A percentile compares a stretch with the other conserved stretches of the same genome.
These are phyloP conservation scores for Sporobolomyces roseus DNA, from an alignment of 768 basidiomycete species.

Conservation along the genomic window DNA sequence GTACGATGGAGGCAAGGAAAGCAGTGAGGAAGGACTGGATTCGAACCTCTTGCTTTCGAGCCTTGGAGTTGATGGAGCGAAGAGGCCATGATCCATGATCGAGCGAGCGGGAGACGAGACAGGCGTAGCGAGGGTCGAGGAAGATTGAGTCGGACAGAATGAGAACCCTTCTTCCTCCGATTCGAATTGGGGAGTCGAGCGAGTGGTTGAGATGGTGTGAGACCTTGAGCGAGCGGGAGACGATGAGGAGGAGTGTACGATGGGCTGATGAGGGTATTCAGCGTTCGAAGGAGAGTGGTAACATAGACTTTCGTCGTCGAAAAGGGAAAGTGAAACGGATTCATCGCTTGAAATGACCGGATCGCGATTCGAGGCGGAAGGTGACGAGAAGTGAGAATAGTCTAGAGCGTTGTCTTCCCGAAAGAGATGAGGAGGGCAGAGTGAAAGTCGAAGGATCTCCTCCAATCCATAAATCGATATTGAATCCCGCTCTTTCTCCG, in stretches of 20 bases:
- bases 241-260: neutral
- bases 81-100: neutral
- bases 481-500: slow-evolving; percentile 24
- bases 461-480: neutral
- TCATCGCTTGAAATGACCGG: neutral
- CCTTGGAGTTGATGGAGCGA: neutral
- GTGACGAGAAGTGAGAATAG: no score
- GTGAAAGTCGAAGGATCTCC: neutral
- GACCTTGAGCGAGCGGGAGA: neutral
- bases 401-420: neutral
- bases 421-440: slow-evolving; percentile 8
- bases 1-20: neutral
- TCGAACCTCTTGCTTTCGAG: neutral
- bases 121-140: neutral
- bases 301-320: neutral
- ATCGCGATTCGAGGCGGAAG: neutral
- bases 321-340: slow-evolving; percentile 5
- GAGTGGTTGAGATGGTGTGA: neutral
- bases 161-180: neutral
- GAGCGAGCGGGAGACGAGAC: neutral
- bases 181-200: neutral
- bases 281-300: neutral
- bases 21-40: neutral
- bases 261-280: slow-evolving; percentile 5
- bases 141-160: neutral